These are phyloP conservation scores for Beta lomatogona DNA, from an alignment of 179 eudicot species.

Conservation along the genomic window DNA sequence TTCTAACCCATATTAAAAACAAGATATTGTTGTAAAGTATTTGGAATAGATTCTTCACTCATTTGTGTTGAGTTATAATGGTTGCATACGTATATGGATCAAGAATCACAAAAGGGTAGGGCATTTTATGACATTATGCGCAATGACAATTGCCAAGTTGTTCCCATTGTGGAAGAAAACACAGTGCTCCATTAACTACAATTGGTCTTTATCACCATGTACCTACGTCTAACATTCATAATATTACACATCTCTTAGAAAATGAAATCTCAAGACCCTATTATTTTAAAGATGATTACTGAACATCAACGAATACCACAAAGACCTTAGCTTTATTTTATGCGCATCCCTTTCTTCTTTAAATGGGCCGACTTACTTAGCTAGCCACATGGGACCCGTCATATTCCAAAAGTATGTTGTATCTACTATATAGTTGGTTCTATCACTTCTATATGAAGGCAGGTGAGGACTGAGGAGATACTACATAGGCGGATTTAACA, in stretches of 20 bases:
- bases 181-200: slow-evolving; percentile 20
- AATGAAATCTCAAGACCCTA: slow-evolving; percentile 12
- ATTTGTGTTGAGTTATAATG: neutral
- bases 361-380: neutral
- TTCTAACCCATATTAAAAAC: neutral
- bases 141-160: slow-evolving; percentile 10
- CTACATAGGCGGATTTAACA: too few relatives aligned
- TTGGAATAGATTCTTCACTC: neutral
- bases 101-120: neutral
- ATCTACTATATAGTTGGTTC: too few relatives aligned
- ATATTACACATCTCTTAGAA: slow-evolving; percentile 8
- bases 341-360: slow-evolving; percentile 25
- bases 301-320: slow-evolving; percentile 17
- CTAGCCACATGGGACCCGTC: slow-evolving; percentile 3
- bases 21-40: too few relatives aligned
- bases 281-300: neutral
- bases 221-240: neutral
- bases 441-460: neutral
- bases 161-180: slow-evolving; percentile 10
- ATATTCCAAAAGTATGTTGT: neutral
- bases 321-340: slow-evolving; percentile 1
- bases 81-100: neutral
- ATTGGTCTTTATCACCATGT: neutral
- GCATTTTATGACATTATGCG: slow-evolving; percentile 7
- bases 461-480: neutral